Conservation (phyloP, 106 monocot species). For the Allium sativum region DNA sequence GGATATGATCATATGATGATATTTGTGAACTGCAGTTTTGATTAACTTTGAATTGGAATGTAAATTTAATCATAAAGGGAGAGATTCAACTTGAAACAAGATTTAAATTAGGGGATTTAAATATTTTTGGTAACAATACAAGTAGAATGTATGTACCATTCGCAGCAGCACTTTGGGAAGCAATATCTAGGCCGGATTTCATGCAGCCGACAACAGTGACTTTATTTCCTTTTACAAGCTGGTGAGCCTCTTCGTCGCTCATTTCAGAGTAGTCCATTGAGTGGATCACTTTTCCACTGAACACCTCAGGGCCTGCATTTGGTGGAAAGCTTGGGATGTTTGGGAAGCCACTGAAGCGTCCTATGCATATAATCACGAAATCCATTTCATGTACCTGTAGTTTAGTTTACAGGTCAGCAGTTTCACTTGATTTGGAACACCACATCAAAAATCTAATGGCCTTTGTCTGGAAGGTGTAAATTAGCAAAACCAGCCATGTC, state of each 20-base stretch:
- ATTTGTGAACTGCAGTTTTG: too few species aligned
- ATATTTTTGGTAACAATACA: too few species aligned
- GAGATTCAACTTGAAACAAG: too few species aligned
- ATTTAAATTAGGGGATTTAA: too few species aligned
- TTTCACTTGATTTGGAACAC: too few species aligned
- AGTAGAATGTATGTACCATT: slow-evolving; percentile 22
- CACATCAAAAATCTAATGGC: too few species aligned
- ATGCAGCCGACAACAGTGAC: slow-evolving; percentile 42
- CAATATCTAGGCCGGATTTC: slow-evolving; percentile 54
- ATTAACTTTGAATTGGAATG: too few species aligned
- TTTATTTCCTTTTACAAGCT: slow-evolving; percentile 30
- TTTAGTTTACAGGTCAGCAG: background rate
- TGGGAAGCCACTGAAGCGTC: slow-evolving; percentile 39
- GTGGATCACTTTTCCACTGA: slow-evolving; percentile 45
- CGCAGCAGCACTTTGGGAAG: slow-evolving; percentile 32
- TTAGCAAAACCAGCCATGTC: too few species aligned
- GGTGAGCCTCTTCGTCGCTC: slow-evolving; percentile 4
- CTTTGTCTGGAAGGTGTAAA: too few species aligned
- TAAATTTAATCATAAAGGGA: too few species aligned
- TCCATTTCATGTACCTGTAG: slow-evolving; percentile 7
- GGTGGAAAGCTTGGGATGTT: slow-evolving; percentile 41
- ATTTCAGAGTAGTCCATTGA: slow-evolving; percentile 47
- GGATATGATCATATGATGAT: too few species aligned
- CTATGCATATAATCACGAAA: slow-evolving; percentile 50
- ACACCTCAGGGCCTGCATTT: slow-evolving; percentile 40